A percentile compares a stretch with the other conserved stretches of the same genome.
phyloP scores from a whole-genome alignment of 164 flowering plant species.

The Houttuynia cordata region DNA sequence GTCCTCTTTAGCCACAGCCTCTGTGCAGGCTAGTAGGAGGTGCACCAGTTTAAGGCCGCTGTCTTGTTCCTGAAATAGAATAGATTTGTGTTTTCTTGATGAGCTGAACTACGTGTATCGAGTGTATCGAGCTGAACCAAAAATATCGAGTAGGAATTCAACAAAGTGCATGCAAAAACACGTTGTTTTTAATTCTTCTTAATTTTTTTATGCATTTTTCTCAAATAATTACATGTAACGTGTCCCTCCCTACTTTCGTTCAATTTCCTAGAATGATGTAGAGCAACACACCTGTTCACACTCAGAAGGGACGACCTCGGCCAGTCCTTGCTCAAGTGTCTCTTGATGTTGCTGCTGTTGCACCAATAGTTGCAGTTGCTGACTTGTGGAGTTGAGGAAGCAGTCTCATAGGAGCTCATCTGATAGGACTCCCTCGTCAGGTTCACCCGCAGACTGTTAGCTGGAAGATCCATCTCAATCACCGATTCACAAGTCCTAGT shows the following conservation, averaged over 20 bases:
- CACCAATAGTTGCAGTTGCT: conserved; percentile 13
- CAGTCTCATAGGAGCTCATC: conserved; percentile 10
- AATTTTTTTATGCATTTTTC: too few species aligned
- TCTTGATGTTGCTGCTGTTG: conserved; percentile 11
- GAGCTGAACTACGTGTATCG: too few species aligned
- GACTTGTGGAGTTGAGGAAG: not conserved
- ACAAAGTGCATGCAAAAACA: too few species aligned
- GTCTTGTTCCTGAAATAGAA: conserved; percentile 35
- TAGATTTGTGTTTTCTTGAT: too few species aligned
- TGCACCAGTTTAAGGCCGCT: conserved; percentile 72
- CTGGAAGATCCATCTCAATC: conserved; percentile 8
- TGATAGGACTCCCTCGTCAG: conserved; percentile 25
- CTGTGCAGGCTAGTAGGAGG: conserved; percentile 70
- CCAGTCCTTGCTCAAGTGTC: not conserved
- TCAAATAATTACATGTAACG: too few species aligned
- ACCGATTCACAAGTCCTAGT: conserved; percentile 23
- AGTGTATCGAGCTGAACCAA: too few species aligned
- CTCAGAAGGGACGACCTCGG: not conserved
- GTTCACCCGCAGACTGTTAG: conserved; percentile 15
- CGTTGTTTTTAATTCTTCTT: too few species aligned
- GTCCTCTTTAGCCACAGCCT: conserved; percentile 64
- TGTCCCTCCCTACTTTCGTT: too few species aligned
- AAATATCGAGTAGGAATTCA: too few species aligned
- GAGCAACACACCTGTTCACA: not conserved
- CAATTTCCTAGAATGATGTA: too few species aligned